Evolutionary conservation across 148 eudicot genomes (phyloP).

Genomic region (Selenicereus undatus): DNA sequence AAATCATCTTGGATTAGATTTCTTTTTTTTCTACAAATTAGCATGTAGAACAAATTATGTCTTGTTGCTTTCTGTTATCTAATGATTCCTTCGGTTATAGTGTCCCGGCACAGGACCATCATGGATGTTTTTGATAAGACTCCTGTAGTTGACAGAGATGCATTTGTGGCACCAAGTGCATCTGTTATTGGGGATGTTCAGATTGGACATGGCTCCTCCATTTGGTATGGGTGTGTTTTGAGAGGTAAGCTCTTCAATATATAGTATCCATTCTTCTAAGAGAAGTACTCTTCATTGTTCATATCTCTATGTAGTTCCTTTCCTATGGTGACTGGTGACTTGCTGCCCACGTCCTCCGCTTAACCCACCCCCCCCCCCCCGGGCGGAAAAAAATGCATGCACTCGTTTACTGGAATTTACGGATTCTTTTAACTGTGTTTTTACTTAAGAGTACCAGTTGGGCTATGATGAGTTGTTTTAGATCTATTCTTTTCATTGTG

Average conservation of each 20-base stretch:
- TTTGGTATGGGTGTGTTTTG: slow-evolving; percentile 91
- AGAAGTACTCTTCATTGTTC: neutral
- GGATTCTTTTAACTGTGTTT: too few species aligned
- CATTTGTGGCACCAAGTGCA: slow-evolving; percentile 91
- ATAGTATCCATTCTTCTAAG: neutral
- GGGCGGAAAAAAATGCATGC: too few species aligned
- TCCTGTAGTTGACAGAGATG: slow-evolving; percentile 72
- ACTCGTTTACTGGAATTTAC: too few species aligned
- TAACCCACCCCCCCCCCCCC: neutral
- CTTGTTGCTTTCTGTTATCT: neutral
- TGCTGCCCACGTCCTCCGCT: neutral
- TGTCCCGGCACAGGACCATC: slow-evolving; percentile 78
- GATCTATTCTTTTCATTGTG: neutral
- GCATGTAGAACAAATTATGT: neutral
- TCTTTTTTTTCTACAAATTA: neutral
- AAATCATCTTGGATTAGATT: neutral
- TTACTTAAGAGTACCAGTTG: neutral
- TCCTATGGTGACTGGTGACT: neutral
- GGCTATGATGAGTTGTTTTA: too few species aligned
- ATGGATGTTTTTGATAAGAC: slow-evolving; percentile 78
- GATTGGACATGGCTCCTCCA: slow-evolving; percentile 63
- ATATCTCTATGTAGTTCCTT: neutral
- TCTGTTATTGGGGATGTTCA: slow-evolving; percentile 80
- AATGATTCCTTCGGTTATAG: slow-evolving; percentile 24
- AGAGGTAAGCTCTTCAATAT: slow-evolving; percentile 50